These are phyloP conservation scores for Naganishia antarctica DNA, from an alignment of 768 basidiomycete genomes.

Conservation along the genomic window DNA sequence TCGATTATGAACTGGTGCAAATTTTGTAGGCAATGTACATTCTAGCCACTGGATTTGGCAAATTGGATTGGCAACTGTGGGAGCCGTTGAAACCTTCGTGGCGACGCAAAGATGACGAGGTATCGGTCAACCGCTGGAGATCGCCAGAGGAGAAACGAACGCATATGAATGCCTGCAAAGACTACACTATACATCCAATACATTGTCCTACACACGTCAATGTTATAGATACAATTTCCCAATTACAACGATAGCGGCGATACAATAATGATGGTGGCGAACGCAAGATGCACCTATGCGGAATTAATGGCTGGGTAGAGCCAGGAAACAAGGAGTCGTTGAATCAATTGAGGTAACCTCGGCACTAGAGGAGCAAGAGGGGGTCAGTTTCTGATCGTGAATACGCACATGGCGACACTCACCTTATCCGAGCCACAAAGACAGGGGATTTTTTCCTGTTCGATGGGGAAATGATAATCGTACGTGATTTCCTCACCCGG, in stretches of 20 bases:
- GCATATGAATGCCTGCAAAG: too few species aligned
- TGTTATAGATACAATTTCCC: slow-evolving; percentile 16
- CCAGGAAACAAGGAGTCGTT: neutral
- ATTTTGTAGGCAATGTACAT: too few species aligned
- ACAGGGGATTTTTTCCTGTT: slow-evolving; percentile 87
- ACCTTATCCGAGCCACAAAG: slow-evolving; percentile 66
- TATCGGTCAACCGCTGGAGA: too few species aligned
- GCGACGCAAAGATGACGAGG: too few species aligned
- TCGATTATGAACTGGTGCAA: too few species aligned
- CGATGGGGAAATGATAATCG: slow-evolving; percentile 98
- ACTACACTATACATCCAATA: slow-evolving; percentile 1
- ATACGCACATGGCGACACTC: slow-evolving; percentile 27
- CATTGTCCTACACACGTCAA: neutral
- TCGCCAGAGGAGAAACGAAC: too few species aligned
- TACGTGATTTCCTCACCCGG: slow-evolving; percentile 98
- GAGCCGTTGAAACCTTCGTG: too few species aligned
- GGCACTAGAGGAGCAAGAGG: slow-evolving; percentile 60
- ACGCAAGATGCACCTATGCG: neutral
- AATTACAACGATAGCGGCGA: slow-evolving; percentile 8
- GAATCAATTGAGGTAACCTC: slow-evolving; percentile 89
- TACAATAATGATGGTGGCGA: neutral
- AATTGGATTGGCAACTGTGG: too few species aligned
- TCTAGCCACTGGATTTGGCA: too few species aligned
- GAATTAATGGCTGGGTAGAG: too few species aligned
- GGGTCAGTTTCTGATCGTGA: neutral